phyloP scores from a whole-genome alignment of 208 protist species.

The Crithidia expoeki region DNA sequence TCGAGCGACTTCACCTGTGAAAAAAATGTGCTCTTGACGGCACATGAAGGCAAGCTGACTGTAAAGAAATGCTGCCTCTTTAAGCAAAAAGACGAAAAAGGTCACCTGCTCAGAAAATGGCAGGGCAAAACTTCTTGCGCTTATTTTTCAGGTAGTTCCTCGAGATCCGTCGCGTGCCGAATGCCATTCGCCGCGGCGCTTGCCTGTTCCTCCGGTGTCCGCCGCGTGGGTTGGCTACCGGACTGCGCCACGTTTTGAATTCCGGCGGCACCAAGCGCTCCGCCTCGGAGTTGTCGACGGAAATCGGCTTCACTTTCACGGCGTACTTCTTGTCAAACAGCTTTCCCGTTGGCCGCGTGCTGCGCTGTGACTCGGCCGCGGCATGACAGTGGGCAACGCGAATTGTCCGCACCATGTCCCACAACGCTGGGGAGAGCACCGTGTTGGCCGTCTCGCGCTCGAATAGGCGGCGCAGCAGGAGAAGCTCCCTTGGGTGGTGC shows the following conservation, averaged over 20 bases:
- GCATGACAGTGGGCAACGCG: constrained; percentile 58
- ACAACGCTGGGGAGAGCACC: constrained; percentile 52
- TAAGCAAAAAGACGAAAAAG: not conserved
- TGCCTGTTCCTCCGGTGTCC: constrained; percentile 32
- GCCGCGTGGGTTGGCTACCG: constrained; percentile 44
- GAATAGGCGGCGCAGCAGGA: constrained; percentile 68
- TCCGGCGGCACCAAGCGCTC: constrained; percentile 71
- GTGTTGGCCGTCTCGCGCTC: constrained; percentile 49
- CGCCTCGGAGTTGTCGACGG: constrained; percentile 46
- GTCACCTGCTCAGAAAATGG: constrained; percentile 19
- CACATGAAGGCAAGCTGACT: too few relatives aligned
- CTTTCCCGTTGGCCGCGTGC: constrained; percentile 22
- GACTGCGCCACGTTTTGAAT: constrained; percentile 78
- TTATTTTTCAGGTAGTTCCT: constrained; percentile 81
- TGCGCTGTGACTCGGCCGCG: constrained; percentile 13
- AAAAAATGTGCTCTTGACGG: too few relatives aligned
- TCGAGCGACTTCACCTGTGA: not conserved
- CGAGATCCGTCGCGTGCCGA: constrained; percentile 78
- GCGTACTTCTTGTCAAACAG: constrained; percentile 59
- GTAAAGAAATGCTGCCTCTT: not conserved
- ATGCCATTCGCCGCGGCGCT: constrained; percentile 40
- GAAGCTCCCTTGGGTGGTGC: constrained; percentile 48
- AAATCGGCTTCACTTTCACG: constrained; percentile 62
- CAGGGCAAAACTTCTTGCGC: constrained; percentile 45
- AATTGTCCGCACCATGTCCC: constrained; percentile 68